Conservation (phyloP, 1,284 basidiomycete species). For the Boletellus dicymbophilus region DNA sequence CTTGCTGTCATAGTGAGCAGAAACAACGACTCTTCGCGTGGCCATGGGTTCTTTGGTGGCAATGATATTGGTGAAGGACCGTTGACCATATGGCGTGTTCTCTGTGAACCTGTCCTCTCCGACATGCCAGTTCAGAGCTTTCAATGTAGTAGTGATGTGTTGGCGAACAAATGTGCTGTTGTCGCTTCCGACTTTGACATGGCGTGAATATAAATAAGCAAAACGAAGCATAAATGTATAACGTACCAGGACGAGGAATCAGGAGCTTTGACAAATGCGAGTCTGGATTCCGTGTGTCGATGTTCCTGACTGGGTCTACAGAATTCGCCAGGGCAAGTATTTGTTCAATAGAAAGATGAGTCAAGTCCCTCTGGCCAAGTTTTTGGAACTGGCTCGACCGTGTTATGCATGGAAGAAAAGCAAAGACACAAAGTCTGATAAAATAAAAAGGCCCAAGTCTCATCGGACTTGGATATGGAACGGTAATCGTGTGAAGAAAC, state of each 20-base stretch:
- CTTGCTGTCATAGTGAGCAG: conserved; percentile 97
- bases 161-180: conserved; percentile 80
- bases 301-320: conserved; percentile 63
- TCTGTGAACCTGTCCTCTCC: conserved; percentile 81
- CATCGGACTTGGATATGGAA: conserved; percentile 14
- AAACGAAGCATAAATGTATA: conserved; percentile 5
- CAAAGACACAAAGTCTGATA: conserved; percentile 10
- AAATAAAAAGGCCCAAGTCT: conserved; percentile 9
- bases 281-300: conserved; percentile 61
- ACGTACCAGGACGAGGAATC: conserved; percentile 79
- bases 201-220: conserved; percentile 7
- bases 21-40: conserved; percentile 78
- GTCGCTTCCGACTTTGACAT: conserved; percentile 59
- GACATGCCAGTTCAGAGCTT: conserved; percentile 79
- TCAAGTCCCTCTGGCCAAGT: conserved; percentile 46
- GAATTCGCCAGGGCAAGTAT: conserved; percentile 52
- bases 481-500: conserved; percentile 13
- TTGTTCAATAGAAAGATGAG: conserved; percentile 50
- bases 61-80: conserved; percentile 88
- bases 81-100: conserved; percentile 83
- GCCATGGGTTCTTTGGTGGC: conserved; percentile 94
- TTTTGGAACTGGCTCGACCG: conserved; percentile 28
- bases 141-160: conserved; percentile 73
- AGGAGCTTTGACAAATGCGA: conserved; percentile 83
- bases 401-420: conserved; percentile 24